Percentiles rank a stretch among this genome's conserved stretches.
Conservation (phyloP, 139 green algal genomes). For the Klebsormidium nitens region DNA sequence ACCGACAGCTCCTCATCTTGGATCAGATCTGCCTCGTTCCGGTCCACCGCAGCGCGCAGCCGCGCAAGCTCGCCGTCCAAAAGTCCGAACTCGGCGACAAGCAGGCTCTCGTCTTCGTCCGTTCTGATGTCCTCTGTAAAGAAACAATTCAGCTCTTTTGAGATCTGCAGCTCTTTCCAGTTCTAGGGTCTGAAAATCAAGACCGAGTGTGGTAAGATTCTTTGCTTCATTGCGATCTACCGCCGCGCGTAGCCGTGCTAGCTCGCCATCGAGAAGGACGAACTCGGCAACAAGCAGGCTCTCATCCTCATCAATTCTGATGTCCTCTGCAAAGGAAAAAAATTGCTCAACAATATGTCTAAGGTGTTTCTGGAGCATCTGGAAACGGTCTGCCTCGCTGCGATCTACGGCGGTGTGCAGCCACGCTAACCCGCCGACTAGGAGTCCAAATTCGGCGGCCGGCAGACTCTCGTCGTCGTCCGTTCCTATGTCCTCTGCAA, state of each 20-base stretch:
- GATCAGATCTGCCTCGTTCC: constrained; percentile 45
- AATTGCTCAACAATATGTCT: no score
- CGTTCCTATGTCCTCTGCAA: constrained; percentile 27
- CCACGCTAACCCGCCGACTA: constrained; percentile 65
- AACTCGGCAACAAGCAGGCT: constrained; percentile 87
- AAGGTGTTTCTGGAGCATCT: no score
- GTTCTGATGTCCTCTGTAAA: constrained; percentile 12
- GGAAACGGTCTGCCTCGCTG: no score
- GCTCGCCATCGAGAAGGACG: constrained; percentile 67
- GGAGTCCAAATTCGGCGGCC: constrained; percentile 75
- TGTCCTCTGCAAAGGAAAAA: constrained; percentile 24
- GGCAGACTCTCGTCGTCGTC: constrained; percentile 80
- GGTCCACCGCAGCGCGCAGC: constrained; percentile 52
- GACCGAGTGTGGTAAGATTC: no score
- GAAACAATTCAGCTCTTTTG: no score
- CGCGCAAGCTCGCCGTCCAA: constrained; percentile 67
- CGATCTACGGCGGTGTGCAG: constrained; percentile 52
- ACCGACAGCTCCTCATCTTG: constrained; percentile 67
- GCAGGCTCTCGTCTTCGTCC: constrained; percentile 73
- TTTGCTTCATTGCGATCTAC: constrained; percentile 46
- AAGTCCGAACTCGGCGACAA: constrained; percentile 80
- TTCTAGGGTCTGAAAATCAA: no score
- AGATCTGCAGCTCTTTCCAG: no score
- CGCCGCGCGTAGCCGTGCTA: constrained; percentile 50
- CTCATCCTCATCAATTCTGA: constrained; percentile 65